Conservation (phyloP, 495 filamentous ascomycete species). For the Aspergillus affinis region DNA sequence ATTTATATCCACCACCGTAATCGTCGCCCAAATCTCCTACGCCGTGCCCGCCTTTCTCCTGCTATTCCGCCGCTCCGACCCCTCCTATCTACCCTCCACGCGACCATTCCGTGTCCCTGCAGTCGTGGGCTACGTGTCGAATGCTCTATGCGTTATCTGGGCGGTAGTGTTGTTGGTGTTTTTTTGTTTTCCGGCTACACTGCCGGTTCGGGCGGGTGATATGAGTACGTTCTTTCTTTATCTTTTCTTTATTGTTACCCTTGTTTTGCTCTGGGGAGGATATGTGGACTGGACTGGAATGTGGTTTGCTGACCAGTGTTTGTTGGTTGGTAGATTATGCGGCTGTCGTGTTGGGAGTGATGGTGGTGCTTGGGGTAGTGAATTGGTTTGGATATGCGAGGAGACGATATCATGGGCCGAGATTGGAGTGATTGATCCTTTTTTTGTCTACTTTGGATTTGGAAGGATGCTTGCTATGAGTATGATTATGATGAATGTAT, state of each 20-base stretch:
- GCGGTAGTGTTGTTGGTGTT: slow-evolving; percentile 24
- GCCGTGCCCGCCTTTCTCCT: slow-evolving; percentile 26
- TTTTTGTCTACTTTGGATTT: too few relatives aligned
- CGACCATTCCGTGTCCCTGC: slow-evolving; percentile 19
- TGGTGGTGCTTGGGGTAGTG: slow-evolving; percentile 24
- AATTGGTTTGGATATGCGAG: slow-evolving; percentile 33
- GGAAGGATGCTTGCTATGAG: too few relatives aligned
- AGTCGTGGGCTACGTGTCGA: slow-evolving; percentile 20
- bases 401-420: slow-evolving; percentile 32
- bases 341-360: slow-evolving; percentile 27
- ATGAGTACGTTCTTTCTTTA: slow-evolving; percentile 27
- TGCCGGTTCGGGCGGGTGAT: slow-evolving; percentile 25
- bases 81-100: slow-evolving; percentile 17
- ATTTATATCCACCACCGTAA: slow-evolving; percentile 26
- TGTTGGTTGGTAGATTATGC: slow-evolving; percentile 26
- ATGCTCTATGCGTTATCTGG: slow-evolving; percentile 18
- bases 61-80: slow-evolving; percentile 16
- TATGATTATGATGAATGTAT: too few relatives aligned
- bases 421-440: slow-evolving; percentile 17
- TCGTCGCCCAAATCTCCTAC: slow-evolving; percentile 29
- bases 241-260: slow-evolving; percentile 15
- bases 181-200: slow-evolving; percentile 25
- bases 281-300: not conserved
- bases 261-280: too few relatives aligned
- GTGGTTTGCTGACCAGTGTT: not conserved